These are phyloP conservation scores for Diaporthe vexans DNA, from an alignment of 2,329 filamentous ascomycete genomes.

Conservation along the genomic window DNA sequence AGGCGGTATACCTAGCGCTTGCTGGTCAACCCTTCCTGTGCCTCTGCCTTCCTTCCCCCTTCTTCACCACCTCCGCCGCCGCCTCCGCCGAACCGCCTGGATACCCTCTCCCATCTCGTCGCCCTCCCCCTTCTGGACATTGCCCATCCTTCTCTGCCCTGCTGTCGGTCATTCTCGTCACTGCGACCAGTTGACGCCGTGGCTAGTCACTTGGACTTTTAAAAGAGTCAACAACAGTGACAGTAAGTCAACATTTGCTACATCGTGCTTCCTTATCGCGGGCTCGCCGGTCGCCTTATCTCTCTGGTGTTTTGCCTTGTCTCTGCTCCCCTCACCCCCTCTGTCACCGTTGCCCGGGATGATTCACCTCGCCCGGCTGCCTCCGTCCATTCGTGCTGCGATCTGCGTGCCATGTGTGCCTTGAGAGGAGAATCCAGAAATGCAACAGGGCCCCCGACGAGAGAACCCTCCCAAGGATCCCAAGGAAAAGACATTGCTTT, in stretches of 20 bases:
- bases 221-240: neutral
- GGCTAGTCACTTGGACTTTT: neutral
- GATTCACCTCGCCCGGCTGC: constrained; percentile 25
- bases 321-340: constrained; percentile 30
- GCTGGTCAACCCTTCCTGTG: constrained; percentile 23
- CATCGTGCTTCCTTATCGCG: constrained; percentile 27
- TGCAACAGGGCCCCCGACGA: neutral
- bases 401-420: constrained; percentile 30
- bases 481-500: constrained; percentile 2
- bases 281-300: constrained; percentile 34
- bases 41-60: constrained; percentile 5
- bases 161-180: constrained; percentile 12
- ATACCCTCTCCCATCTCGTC: neutral
- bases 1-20: constrained; percentile 31
- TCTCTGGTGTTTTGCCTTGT: constrained; percentile 39
- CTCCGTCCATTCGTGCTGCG: constrained; percentile 20
- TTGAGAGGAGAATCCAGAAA: neutral
- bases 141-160: constrained; percentile 1
- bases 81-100: constrained; percentile 13
- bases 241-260: constrained; percentile 39
- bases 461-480: neutral
- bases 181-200: neutral
- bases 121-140: neutral
- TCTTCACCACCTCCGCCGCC: constrained; percentile 19
- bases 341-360: constrained; percentile 26